Conservation (phyloP, 768 basidiomycete species). For the Hericium alpestre region DNA sequence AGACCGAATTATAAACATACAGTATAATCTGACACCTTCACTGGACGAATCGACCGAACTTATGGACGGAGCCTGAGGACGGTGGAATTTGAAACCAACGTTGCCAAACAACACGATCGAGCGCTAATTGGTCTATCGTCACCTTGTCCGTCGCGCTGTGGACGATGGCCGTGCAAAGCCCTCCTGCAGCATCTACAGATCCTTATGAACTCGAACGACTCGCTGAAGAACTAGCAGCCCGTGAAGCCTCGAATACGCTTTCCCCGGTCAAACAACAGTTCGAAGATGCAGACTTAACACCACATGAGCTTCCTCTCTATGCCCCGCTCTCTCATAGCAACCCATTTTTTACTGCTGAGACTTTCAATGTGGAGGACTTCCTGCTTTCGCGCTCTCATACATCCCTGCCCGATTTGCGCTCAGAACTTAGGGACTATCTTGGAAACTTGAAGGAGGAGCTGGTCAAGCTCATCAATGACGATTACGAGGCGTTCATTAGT, state of each 20-base stretch:
- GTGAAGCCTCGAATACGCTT: constrained; percentile 31
- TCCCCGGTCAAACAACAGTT: background rate
- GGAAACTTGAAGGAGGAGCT: constrained; percentile 82
- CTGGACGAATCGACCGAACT: background rate
- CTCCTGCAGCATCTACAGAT: constrained; percentile 25
- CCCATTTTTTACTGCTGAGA: constrained; percentile 52
- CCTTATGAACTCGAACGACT: constrained; percentile 62
- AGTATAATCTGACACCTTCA: background rate
- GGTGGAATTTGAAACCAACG: background rate
- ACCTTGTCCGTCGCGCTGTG: background rate
- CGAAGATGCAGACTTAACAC: constrained; percentile 2
- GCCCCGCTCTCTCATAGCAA: constrained; percentile 75
- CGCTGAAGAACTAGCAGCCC: constrained; percentile 56
- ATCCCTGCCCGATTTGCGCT: constrained; percentile 77
- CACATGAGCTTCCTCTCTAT: constrained; percentile 49
- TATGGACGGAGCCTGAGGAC: background rate
- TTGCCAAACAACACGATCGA: background rate
- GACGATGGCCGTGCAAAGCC: constrained; percentile 3
- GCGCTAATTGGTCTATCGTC: background rate
- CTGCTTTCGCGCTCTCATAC: constrained; percentile 78
- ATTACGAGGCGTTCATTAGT: constrained; percentile 96
- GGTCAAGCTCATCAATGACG: constrained; percentile 91
- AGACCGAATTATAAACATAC: no score
- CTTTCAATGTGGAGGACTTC: constrained; percentile 79
- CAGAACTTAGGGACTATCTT: constrained; percentile 81